phyloP scores from a whole-genome alignment of 139 green algal species.

The Chlorella ohadii region DNA sequence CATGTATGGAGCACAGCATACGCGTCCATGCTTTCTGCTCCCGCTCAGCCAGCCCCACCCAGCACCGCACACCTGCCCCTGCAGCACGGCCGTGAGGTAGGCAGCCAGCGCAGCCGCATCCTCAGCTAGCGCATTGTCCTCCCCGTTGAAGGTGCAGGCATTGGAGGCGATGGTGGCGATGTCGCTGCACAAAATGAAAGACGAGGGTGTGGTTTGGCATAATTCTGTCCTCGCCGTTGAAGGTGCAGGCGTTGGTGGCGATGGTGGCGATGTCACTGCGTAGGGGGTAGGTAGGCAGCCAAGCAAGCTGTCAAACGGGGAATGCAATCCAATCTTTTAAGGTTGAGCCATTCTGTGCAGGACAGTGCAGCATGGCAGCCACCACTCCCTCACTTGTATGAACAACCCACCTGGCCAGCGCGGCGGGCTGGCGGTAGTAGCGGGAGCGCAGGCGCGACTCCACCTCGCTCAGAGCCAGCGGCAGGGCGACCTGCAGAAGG shows the following conservation, averaged over 20 bases:
- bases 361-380: too few relatives aligned
- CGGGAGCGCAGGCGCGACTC: conserved; percentile 37
- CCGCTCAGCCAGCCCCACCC: background rate
- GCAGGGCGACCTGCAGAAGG: conserved; percentile 48
- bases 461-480: conserved; percentile 53
- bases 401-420: conserved; percentile 24
- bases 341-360: too few relatives aligned
- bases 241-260: too few relatives aligned
- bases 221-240: too few relatives aligned
- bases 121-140: conserved; percentile 33
- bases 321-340: too few relatives aligned
- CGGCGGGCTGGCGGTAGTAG: conserved; percentile 58
- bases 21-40: too few relatives aligned
- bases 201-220: too few relatives aligned
- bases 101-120: conserved; percentile 20
- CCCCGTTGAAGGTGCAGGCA: conserved; percentile 58
- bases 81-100: conserved; percentile 31
- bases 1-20: too few relatives aligned
- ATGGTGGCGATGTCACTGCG: too few relatives aligned
- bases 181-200: conserved; percentile 25
- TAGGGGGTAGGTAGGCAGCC: too few relatives aligned
- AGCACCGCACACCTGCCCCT: background rate
- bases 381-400: too few relatives aligned
- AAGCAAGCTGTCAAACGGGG: too few relatives aligned
- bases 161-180: conserved; percentile 53